phyloP scores from a whole-genome alignment of 164 flowering plant genomes.

The Platanus orientalis region DNA sequence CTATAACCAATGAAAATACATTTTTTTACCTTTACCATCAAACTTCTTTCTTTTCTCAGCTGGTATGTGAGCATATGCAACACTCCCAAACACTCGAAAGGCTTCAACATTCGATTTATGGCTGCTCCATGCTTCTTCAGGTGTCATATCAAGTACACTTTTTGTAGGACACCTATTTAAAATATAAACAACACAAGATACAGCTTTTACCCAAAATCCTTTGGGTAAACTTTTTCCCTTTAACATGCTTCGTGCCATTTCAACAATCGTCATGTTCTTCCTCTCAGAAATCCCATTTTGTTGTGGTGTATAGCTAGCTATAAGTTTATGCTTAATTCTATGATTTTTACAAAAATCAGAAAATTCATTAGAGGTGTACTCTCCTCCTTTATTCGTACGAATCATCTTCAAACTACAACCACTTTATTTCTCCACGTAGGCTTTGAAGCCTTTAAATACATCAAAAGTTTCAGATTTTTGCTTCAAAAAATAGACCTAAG shows the following conservation, averaged over 20 bases:
- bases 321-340: neutral
- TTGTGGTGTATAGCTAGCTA: neutral
- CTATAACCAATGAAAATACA: too few relatives aligned
- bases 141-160: too few relatives aligned
- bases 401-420: neutral
- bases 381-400: neutral
- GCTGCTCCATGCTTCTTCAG: too few relatives aligned
- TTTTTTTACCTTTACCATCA: too few relatives aligned
- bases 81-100: too few relatives aligned
- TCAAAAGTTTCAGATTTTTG: constrained; percentile 1
- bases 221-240: constrained; percentile 5
- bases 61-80: too few relatives aligned
- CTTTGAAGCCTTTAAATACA: neutral
- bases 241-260: constrained; percentile 8
- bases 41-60: too few relatives aligned
- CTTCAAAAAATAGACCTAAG: neutral
- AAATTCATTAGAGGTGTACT: neutral
- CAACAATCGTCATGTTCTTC: neutral
- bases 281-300: too few relatives aligned
- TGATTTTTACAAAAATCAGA: neutral
- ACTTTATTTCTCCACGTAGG: neutral
- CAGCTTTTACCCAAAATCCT: constrained; percentile 3
- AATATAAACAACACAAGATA: too few relatives aligned
- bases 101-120: too few relatives aligned
- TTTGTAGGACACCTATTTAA: too few relatives aligned